Base-by-base conservation (phyloP, 2,329 filamentous ascomycete genomes). In the Fusarium musae region DNA sequence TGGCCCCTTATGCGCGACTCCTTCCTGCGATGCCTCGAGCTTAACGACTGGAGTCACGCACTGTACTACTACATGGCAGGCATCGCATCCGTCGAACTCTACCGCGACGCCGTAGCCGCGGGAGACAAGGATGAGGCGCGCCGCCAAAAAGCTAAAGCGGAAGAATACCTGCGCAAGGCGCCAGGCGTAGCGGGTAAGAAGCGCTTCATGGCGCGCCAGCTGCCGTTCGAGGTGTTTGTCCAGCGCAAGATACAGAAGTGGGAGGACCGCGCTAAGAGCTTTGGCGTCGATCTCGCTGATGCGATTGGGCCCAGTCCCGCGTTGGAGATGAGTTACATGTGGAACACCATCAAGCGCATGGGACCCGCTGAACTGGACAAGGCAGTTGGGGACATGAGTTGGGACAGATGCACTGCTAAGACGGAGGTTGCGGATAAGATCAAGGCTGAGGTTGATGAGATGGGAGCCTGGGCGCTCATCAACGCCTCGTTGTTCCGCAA, bases 241-340 rank as follows among this genome's bases (percentile, higher is more conserved):
- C 86, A 89, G 59, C 91, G 95, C 65, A 98, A 97, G 84, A 83
- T 98, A 19, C 87, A 90, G 61, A 97, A 97, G 81, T 98, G 95
- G 95, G 92, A 97, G 78, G 90, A 91, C 36, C 88, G 94, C 28
- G 91, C 93, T 8, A 92, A 91, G 78, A 85, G 88, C 50, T 88
- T 91, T 81, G 85, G 87, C 4, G 83, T 94, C 37, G 88, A 92
- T 53, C 85, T 98, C 7, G 88, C 93, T 4, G 96, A 98, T 75
- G 95, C 93, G 0, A 87, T 97, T 13, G 95, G 95, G 0, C 87
- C 93, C 6, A 93, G 91, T 67, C 96, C 96, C 0, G 85, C 94
- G 2, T 90, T 95, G 77, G 96, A 98, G 84, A 97, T 98, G 93
- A 91, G 93, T 17, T 97, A 96, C 80, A 90, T 98, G 77, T 98